Evolutionary conservation across 2,329 filamentous ascomycete species (phyloP), one percentile per base, ranked within the genome.

Genomic region (Thelonectria rubi): DNA sequence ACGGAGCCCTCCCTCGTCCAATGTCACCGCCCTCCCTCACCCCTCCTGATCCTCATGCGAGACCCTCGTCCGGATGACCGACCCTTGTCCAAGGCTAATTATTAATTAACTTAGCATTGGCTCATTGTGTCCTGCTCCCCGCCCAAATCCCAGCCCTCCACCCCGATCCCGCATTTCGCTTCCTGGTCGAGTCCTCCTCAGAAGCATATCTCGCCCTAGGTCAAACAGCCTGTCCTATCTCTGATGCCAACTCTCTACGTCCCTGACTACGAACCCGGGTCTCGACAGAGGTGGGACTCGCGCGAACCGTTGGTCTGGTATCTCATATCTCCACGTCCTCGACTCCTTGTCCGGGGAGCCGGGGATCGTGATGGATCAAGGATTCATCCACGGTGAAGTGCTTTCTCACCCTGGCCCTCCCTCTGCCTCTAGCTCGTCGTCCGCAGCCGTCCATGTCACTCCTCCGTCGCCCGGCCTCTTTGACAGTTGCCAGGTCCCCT

Each of bases 301-400:
- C 20, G 32, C 20, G 58, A 55, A 55, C 52, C 58, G 58, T 55
- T 55, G 51, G 58, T 60, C 46, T 55, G 53, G 58, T 56, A 52
- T 56, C 32, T 51, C 40, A 20, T 3, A 21, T n/a, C 47, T 9
- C 10, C 26, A 20, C 21, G 15, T 50, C 52, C 52, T 42, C 48
- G 43, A 21, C 43, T 15, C 21, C 20, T 24, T 46, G n/a, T 30
- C 24, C 11, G 45, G 20, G 45, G 21, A 47, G 45, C 21, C 45
- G 26, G 21, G 21, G 45, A 30, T 30, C 45, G 15, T 47, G 21
- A 30, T 17, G 42, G 42, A 18, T 30, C 17, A n/a, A 18, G 15
- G 26, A 49, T 49, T 37, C 34, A 30, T 8, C 26, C 26, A 30
- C 7, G 26, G 26, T 30, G 45, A 15, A 49, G n/a, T n/a, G 10